Conservation (phyloP, 139 green algal species). For the Parachlorella kessleri region DNA sequence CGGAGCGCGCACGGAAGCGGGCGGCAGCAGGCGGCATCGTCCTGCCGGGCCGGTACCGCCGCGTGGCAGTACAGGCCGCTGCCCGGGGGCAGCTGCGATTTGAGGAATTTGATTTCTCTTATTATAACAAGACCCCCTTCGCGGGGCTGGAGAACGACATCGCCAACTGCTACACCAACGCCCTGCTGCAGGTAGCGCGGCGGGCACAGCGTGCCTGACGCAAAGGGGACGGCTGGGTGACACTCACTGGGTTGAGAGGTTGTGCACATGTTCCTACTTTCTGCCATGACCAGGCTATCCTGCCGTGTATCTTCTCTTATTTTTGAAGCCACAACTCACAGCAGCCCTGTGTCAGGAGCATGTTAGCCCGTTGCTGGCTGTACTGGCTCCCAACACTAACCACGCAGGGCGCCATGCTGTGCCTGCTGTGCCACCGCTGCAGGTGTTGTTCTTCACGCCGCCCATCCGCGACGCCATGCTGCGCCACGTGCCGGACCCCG, state of each 20-base stretch:
- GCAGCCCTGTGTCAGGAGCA: too few relatives aligned
- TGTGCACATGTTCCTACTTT: too few relatives aligned
- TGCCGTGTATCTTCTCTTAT: too few relatives aligned
- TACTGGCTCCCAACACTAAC: too few relatives aligned
- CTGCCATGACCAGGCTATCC: too few relatives aligned
- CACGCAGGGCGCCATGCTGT: too few relatives aligned
- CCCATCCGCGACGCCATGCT: constrained; percentile 64
- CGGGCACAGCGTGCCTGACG: too few relatives aligned
- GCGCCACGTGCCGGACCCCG: constrained; percentile 66
- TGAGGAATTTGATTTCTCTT: constrained; percentile 82
- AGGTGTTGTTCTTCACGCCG: constrained; percentile 90
- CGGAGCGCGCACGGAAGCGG: constrained; percentile 36
- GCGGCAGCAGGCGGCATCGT: constrained; percentile 49
- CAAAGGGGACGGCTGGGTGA: too few relatives aligned
- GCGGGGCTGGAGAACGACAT: constrained; percentile 94
- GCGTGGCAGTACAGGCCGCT: constrained; percentile 59
- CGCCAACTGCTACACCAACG: constrained; percentile 93
- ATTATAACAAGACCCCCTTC: constrained; percentile 90
- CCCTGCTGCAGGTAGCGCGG: constrained; percentile 91
- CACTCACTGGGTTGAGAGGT: too few relatives aligned
- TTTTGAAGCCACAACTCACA: too few relatives aligned
- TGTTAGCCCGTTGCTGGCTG: too few relatives aligned
- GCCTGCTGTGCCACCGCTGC: too few relatives aligned
- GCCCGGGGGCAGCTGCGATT: constrained; percentile 62
- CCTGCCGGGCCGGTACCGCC: constrained; percentile 72